Percentiles rank a stretch among this genome's conserved stretches.
Evolutionary conservation across 345 rosid genomes (phyloP).

Genomic region (Limnanthes douglasii): DNA sequence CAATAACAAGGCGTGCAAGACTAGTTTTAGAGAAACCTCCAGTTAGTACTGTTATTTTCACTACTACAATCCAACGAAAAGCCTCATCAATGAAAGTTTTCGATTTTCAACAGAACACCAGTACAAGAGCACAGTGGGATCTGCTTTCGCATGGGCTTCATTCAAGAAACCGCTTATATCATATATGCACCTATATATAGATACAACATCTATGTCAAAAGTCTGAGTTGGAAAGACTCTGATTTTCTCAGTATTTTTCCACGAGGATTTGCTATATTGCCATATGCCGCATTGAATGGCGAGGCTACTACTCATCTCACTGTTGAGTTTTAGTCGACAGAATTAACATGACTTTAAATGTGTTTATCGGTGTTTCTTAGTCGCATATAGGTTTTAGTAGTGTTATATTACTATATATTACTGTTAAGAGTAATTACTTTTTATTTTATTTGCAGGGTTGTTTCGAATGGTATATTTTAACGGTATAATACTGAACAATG

Average conservation of each 20-base stretch:
- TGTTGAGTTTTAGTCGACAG: background rate
- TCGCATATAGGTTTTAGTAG: too few relatives aligned
- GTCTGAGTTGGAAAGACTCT: background rate
- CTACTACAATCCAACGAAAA: too few relatives aligned
- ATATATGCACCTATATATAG: conserved; percentile 23
- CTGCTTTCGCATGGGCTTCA: conserved; percentile 5
- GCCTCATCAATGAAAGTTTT: too few relatives aligned
- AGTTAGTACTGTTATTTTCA: too few relatives aligned
- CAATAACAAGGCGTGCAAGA: too few relatives aligned
- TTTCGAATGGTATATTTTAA: too few relatives aligned
- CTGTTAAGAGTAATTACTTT: too few relatives aligned
- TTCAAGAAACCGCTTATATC: conserved; percentile 17
- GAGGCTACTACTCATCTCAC: background rate
- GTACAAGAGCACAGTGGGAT: conserved; percentile 15
- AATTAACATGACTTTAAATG: too few relatives aligned
- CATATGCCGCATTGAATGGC: background rate
- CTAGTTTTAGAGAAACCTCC: conserved; percentile 2
- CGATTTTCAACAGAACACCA: conserved; percentile 12
- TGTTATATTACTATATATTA: too few relatives aligned
- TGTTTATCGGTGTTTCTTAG: too few relatives aligned
- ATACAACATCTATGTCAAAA: background rate
- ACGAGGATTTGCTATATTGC: background rate
- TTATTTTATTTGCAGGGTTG: too few relatives aligned
- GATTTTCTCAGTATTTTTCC: background rate
- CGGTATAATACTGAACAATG: too few relatives aligned